Base-by-base conservation (phyloP, 306 rosid species). In the Leucaena leucocephala region DNA sequence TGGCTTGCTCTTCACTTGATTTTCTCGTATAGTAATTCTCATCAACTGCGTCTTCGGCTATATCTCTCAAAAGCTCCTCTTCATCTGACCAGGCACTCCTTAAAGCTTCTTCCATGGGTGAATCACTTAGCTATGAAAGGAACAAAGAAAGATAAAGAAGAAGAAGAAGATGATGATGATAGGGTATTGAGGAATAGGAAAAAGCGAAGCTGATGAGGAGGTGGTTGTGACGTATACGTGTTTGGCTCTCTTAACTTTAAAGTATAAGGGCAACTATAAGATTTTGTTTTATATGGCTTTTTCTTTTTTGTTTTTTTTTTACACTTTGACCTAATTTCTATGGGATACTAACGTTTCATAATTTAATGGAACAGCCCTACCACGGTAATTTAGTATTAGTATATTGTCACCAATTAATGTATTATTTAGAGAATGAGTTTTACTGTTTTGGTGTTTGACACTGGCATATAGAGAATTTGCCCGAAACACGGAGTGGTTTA, bases 121-220 rank as follows among this genome's bases (percentile, higher is more conserved):
- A 76, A 42, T 80, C 81, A 74, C 19, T 66, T 76, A 65, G 40
- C 63, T 58, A 79, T 71, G 36, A 75, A 15, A 35, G 43, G 34
- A 27, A 27, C 8, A 50, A 54, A 69, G 52, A 81, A 79, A 46
- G 80, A 62, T 10, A 59, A 39, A 36, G 62, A 66, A 40, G 76
- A 64, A 45, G 78, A 71, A 50, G 80, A 75, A 2, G 71, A 38
- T 5, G 62, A 64, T 17, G 65, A 68, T 65, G 80, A 70, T 19
- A 57, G 74, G 45, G 5, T 74, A 59, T 71, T 70, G 87, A 67
- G 79, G 82, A 66, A 61, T 12, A 11, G 58, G 64, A 80, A 81
- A 84, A 82, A 81, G 88, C 88, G 94, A 91, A 90, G 94, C 76
- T 87, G 94, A 87, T 83, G 85, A 65, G 83, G 83, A 77, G 72